Evolutionary conservation across 2,329 filamentous ascomycete species (phyloP), one percentile per base, ranked within the genome.

Genomic region (Ophiostoma tasmaniense): DNA sequence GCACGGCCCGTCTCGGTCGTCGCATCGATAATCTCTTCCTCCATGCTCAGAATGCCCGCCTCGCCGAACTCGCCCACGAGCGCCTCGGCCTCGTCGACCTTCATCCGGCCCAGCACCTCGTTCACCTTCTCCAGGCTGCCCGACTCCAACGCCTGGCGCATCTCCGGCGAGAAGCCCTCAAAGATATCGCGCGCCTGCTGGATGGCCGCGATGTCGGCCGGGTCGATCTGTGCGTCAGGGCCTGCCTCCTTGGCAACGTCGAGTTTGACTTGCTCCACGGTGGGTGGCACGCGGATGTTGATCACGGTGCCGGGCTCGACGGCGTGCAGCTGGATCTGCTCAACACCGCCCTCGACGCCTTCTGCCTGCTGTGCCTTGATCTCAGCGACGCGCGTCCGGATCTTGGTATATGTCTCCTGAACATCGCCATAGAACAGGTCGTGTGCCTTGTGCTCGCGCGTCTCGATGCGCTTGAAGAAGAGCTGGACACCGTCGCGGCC

Each of bases 401-500:
- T 98, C 68, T 89, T 88, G 75, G 84, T 83, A 79, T 96, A 97
- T 2, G 93, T 98, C 52, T 89, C 88, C 75, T 92, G 90, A 62
- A 99, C 93, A 77, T 99, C 95, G 78, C 97, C 94, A 77, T 86
- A 87, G 82, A 99, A 99, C 62, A 98, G 85, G 62, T 91, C 92
- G 75, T 91, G 89, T 7, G 95, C 96, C 79, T 97, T 90, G 79
- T 99, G 94, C 39, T 90, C 91, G 74, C 87, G 88, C 3, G 91
- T 96, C 28, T 91, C 95, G 78, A 99, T 93, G 70, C 94, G 90
- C 81, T 95, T 96, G 85, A 99, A 99, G 83, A 99, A 99, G 37
- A 98, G 81, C 6, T 87, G 86, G 10, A 97, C 93, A 28, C 94
- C 94, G 75, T 98, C 92, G 73, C 87, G 88, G 71, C 94, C 93